These are phyloP conservation scores for Solanum tarijense DNA, from an alignment of 257 asterid species.

Conservation along the genomic window DNA sequence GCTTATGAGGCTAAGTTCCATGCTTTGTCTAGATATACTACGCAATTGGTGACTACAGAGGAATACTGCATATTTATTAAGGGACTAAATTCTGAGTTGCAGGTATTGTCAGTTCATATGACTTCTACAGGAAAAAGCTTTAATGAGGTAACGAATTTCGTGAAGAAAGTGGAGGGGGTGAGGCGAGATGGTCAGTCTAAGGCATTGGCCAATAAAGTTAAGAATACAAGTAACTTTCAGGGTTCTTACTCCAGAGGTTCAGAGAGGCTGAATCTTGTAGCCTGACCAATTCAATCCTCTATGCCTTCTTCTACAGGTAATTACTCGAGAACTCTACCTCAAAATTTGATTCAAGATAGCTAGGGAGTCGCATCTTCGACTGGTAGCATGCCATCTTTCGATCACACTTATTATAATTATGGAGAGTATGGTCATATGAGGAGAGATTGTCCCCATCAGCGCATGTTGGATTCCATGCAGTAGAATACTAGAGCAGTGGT, in stretches of 20 bases:
- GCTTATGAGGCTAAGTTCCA: no score
- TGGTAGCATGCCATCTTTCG: no score
- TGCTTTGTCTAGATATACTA: no score
- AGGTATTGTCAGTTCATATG: neutral
- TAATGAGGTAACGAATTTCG: neutral
- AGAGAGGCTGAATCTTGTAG: fast-evolving
- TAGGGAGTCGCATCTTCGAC: neutral
- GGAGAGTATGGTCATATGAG: neutral
- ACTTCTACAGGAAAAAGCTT: neutral
- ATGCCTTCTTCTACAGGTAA: neutral
- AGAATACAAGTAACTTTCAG: neutral
- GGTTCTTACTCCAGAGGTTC: neutral
- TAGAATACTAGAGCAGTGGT: neutral
- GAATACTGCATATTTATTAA: no score
- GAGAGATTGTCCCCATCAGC: neutral
- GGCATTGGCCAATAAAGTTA: neutral
- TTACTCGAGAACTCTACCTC: neutral
- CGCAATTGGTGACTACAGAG: no score
- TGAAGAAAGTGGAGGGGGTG: neutral
- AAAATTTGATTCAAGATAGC: neutral
- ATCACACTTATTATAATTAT: neutral
- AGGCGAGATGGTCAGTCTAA: neutral
- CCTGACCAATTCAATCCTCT: fast-evolving
- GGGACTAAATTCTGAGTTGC: no score
- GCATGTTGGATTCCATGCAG: no score